Evolutionary conservation across 225 moss, liverwort and hornwort species (phyloP).

Genomic region (Pleurozium schreberi): DNA sequence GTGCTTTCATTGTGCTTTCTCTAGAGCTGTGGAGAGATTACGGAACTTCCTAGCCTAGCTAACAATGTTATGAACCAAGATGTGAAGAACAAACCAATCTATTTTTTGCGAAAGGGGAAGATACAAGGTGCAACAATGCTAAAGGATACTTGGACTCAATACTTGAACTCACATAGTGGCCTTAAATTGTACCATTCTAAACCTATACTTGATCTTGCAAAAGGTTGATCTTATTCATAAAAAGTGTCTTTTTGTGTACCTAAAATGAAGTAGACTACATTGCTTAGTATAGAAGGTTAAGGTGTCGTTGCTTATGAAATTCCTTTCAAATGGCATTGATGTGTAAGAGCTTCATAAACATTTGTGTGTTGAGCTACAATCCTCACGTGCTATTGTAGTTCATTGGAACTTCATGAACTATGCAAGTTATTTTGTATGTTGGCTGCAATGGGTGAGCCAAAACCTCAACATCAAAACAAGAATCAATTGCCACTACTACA

Average conservation of each 20-base stretch:
- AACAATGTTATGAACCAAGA: too few species aligned
- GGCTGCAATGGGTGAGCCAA: too few species aligned
- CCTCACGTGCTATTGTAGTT: not conserved
- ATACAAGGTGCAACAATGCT: not conserved
- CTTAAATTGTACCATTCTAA: not conserved
- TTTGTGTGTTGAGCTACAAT: not conserved
- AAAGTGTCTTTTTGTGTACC: rapidly evolving
- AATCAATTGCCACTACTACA: not conserved
- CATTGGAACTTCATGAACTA: not conserved
- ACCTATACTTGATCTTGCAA: not conserved
- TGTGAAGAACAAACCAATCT: not conserved
- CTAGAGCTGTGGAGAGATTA: too few species aligned
- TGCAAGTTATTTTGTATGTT: not conserved
- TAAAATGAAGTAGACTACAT: not conserved
- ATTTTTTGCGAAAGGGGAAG: not conserved
- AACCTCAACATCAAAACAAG: not conserved
- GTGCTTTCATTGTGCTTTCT: not conserved
- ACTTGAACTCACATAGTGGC: too few species aligned
- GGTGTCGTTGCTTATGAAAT: not conserved
- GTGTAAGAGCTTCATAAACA: not conserved
- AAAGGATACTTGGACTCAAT: not conserved
- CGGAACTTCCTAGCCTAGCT: too few species aligned
- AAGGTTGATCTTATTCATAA: not conserved
- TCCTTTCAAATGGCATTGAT: too few species aligned
- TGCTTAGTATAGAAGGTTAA: too few species aligned